Base-by-base conservation (phyloP, 1,139 yeast genomes). In the Sugiyamaella castrensis region DNA sequence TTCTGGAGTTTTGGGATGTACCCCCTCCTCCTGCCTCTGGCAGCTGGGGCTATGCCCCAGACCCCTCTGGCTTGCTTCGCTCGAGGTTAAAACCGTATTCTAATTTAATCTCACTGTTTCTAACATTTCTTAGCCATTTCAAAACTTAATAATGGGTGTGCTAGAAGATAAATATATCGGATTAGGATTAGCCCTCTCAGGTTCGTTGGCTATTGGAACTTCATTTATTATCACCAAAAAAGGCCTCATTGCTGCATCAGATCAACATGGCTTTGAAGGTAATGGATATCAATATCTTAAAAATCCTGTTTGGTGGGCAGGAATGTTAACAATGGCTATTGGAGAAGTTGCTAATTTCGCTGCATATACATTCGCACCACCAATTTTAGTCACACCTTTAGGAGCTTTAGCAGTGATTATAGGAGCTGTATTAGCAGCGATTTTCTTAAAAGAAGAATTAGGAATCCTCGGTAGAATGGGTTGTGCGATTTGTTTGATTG, bases 251-350 rank as follows among this genome's bases (percentile, higher is more conserved):
- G 85, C 84, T 51, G 84, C 94, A 1, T 76, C 85, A 11, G 74
- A 77, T 50, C 72, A 77, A 40, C 81, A 79, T 52, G 94, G 94
- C 1, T 72, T 76, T 40, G 78, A 75, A 50, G 69, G 69, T 5
- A 65, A 61, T 40, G 87, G 84, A 32, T 81, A 77, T 61, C 82
- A 84, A 60, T 88, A 88, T 65, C 72, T 88, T 53, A 81, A 77
- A 57, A 87, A 87, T 65, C 96, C 97, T 8, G 79, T 87, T 40
- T 88, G 97, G 97, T 87, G 96, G 89, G 88, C 94, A 0, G 97
- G 97, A 12, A 88, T 89, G 79, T 62, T 82, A 32, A 81, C 94
- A 48, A 89, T 88, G 97, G 95, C 94, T 1, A 69, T 88, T 33
- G 97, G 97, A 4, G 97, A 88, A 66, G 71, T 88, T 41, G 96